Conservation (phyloP, 1,139 yeast species). For the Yamadazyma trypodendri region DNA sequence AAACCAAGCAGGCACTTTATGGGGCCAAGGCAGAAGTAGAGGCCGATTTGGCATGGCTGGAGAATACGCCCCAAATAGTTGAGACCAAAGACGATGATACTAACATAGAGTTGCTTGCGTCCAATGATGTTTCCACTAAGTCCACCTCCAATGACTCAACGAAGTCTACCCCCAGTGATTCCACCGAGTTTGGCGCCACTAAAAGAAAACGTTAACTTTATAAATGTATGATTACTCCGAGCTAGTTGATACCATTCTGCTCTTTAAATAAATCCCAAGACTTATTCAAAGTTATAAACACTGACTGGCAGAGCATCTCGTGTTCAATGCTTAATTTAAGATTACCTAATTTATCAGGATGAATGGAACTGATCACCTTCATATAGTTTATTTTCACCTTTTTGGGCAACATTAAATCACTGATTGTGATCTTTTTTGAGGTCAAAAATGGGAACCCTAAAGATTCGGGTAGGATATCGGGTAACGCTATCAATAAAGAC, state of each 20-base stretch:
- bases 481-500: constrained; percentile 66
- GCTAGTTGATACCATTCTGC: constrained; percentile 23
- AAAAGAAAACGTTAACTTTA: constrained; percentile 6
- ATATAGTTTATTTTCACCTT: constrained; percentile 83
- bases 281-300: constrained; percentile 76
- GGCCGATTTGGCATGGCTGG: constrained; percentile 5
- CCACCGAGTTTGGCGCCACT: no score
- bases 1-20: constrained; percentile 19
- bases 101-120: background rate
- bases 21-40: constrained; percentile 10
- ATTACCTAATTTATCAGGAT: constrained; percentile 76
- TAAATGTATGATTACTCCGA: constrained; percentile 1
- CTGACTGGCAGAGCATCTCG: constrained; percentile 82
- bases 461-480: constrained; percentile 54
- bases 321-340: constrained; percentile 55
- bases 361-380: constrained; percentile 92
- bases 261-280: constrained; percentile 89
- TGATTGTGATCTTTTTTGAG: constrained; percentile 38
- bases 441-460: constrained; percentile 59
- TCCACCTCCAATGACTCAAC: no score
- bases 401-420: constrained; percentile 86
- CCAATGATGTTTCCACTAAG: no score
- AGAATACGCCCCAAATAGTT: constrained; percentile 15
- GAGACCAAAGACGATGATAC: constrained; percentile 15
- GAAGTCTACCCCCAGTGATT: no score